Percentiles rank a stretch among this genome's conserved stretches.
Evolutionary conservation across 352 stramenopile genomes (phyloP).

Genomic region (Globisporangium nunn): DNA sequence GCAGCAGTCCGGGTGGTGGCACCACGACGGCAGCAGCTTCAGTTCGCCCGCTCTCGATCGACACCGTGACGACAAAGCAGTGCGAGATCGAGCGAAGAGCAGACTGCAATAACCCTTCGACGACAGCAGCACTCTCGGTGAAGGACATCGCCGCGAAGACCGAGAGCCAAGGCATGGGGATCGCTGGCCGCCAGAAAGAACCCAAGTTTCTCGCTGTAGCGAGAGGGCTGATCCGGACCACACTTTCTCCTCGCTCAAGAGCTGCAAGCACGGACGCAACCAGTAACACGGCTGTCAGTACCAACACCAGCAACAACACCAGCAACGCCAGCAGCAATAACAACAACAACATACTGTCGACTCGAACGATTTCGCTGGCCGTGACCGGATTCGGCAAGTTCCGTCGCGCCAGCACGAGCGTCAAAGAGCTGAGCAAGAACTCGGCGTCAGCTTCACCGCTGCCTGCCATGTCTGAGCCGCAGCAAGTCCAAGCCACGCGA

Average conservation of each 20-base stretch:
- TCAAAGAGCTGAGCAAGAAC: neutral
- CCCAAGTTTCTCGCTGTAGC: constrained; percentile 9
- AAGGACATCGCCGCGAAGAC: constrained; percentile 3
- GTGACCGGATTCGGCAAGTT: constrained; percentile 47
- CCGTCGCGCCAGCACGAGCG: constrained; percentile 26
- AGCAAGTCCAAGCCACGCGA: neutral
- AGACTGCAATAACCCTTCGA: no score
- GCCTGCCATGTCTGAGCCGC: neutral
- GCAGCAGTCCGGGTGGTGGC: neutral
- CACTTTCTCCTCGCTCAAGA: constrained; percentile 5
- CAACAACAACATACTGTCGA: neutral
- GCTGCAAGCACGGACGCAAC: neutral
- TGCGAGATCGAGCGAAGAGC: neutral
- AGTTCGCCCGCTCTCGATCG: constrained; percentile 2
- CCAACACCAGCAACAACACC: neutral
- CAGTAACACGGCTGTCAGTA: neutral
- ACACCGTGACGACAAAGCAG: neutral
- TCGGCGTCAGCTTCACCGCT: neutral
- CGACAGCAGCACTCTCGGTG: neutral
- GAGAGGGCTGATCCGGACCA: constrained; percentile 2
- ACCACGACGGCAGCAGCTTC: neutral
- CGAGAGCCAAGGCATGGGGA: neutral
- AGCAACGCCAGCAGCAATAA: neutral
- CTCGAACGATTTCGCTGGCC: neutral
- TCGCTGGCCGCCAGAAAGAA: neutral